Evolutionary conservation across 345 rosid species (phyloP).

Genomic region (Sonneratia caseolaris): DNA sequence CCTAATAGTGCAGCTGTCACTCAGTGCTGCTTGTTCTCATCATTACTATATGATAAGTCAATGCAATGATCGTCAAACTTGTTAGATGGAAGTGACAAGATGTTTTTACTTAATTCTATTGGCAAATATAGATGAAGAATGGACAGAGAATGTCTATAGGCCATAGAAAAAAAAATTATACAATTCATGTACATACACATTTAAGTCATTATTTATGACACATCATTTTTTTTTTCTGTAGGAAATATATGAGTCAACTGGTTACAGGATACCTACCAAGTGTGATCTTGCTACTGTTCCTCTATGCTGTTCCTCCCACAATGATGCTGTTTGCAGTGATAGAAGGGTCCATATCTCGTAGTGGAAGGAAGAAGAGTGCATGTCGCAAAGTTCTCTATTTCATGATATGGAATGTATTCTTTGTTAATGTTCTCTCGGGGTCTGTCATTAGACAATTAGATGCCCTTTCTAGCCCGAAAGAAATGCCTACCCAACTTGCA

Average conservation of each 20-base stretch:
- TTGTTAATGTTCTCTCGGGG: constrained; percentile 72
- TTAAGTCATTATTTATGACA: no score
- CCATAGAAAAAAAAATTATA: neutral
- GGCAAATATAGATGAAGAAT: neutral
- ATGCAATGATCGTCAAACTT: neutral
- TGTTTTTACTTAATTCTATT: constrained; percentile 1
- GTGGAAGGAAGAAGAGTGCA: constrained; percentile 77
- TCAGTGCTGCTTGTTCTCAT: neutral
- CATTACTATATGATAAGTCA: neutral
- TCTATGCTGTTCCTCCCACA: constrained; percentile 73
- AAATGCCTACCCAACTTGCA: constrained; percentile 61
- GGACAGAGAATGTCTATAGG: neutral
- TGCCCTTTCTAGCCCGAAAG: constrained; percentile 49
- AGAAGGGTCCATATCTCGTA: constrained; percentile 68
- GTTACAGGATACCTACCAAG: constrained; percentile 95
- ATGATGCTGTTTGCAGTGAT: constrained; percentile 78
- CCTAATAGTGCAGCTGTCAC: neutral
- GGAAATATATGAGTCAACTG: constrained; percentile 34
- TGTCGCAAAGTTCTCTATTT: constrained; percentile 68
- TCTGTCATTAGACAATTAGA: constrained; percentile 47
- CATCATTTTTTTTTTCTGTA: neutral
- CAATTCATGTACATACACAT: neutral
- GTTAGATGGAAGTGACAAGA: neutral
- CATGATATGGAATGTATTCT: constrained; percentile 94
- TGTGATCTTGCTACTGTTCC: constrained; percentile 58